phyloP scores from a whole-genome alignment of 2,329 filamentous ascomycete genomes.

The Exophiala sp. region DNA sequence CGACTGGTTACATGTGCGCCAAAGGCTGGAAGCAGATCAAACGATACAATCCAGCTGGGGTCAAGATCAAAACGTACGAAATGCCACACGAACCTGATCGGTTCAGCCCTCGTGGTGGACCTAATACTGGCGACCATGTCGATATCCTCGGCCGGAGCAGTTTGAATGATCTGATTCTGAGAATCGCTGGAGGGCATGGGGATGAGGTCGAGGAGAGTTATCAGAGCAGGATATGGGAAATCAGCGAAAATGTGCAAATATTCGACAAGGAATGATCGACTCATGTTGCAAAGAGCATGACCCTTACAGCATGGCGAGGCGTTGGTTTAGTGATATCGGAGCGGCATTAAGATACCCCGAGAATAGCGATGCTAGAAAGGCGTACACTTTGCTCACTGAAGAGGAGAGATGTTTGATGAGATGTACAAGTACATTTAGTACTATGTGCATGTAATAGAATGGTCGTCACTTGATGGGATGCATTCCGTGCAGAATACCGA shows the following conservation, averaged over 20 bases:
- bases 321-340: not conserved
- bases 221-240: conserved; percentile 75
- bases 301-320: conserved; percentile 3
- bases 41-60: conserved; percentile 83
- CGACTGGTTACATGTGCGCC: conserved; percentile 93
- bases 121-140: conserved; percentile 83
- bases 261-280: conserved; percentile 59
- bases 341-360: not conserved
- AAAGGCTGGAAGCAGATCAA: conserved; percentile 84
- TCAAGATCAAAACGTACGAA: conserved; percentile 80
- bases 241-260: conserved; percentile 78
- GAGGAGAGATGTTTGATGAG: no score
- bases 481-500: no score
- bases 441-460: no score
- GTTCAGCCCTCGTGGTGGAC: conserved; percentile 75
- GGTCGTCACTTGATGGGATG: no score
- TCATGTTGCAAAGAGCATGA: not conserved
- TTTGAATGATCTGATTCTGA: conserved; percentile 84
- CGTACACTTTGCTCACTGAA: no score
- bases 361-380: no score
- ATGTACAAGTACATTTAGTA: no score
- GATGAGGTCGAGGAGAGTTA: conserved; percentile 73
- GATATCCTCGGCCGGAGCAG: conserved; percentile 88
- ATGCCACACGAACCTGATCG: conserved; percentile 96
- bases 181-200: conserved; percentile 80